A percentile compares a stretch with the other conserved stretches of the same genome.
Conservation (phyloP, 495 filamentous ascomycete species). For the Hypoxylon fragiforme region DNA sequence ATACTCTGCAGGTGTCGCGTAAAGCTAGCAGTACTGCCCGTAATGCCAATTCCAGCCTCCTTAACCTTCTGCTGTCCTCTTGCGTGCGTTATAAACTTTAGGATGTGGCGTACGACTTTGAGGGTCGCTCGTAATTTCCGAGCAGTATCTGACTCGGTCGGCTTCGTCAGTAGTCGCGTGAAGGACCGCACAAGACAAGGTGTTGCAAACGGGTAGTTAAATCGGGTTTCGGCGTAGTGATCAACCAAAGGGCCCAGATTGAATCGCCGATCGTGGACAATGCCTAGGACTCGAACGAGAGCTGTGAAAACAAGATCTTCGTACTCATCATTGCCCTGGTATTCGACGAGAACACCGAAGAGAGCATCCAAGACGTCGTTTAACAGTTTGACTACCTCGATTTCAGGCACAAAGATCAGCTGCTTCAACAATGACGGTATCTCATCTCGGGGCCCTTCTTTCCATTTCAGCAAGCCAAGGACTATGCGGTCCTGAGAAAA, state of each 20-base stretch:
- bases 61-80: slow-evolving; percentile 84
- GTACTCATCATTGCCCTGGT: slow-evolving; percentile 84
- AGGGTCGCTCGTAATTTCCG: slow-evolving; percentile 86
- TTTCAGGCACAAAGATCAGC: slow-evolving; percentile 91
- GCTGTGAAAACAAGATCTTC: slow-evolving; percentile 92
- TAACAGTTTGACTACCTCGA: slow-evolving; percentile 93
- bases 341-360: slow-evolving; percentile 86
- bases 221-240: slow-evolving; percentile 82
- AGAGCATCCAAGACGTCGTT: slow-evolving; percentile 88
- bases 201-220: slow-evolving; percentile 92
- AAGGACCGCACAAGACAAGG: slow-evolving; percentile 91
- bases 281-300: slow-evolving; percentile 85
- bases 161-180: slow-evolving; percentile 74
- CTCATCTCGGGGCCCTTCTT: slow-evolving; percentile 68
- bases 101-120: slow-evolving; percentile 89
- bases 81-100: slow-evolving; percentile 94
- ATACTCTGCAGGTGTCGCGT: slow-evolving; percentile 81
- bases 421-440: slow-evolving; percentile 74
- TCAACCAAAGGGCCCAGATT: slow-evolving; percentile 89
- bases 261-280: slow-evolving; percentile 92
- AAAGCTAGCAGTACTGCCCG: slow-evolving; percentile 72
- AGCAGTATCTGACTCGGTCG: slow-evolving; percentile 77
- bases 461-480: slow-evolving; percentile 84
- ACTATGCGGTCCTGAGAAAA: slow-evolving; percentile 94
- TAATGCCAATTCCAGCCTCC: slow-evolving; percentile 87